phyloP scores from a whole-genome alignment of 768 basidiomycete species.

The Leccinum imitatum region DNA sequence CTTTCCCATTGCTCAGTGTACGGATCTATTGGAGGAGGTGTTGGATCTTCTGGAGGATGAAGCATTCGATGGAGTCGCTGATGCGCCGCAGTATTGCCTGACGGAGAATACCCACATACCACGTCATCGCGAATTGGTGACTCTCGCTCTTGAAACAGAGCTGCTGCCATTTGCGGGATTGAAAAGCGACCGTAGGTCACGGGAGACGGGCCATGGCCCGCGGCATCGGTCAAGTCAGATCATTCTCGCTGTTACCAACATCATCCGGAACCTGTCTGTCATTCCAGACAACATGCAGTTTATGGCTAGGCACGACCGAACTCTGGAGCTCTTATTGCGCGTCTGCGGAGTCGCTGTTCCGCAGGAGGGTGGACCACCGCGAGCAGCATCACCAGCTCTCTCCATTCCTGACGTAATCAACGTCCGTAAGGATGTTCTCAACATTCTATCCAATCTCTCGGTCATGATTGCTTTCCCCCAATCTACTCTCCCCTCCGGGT shows the following conservation, averaged over 20 bases:
- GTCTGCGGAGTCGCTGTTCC: constrained; percentile 53
- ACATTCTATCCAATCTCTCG: constrained; percentile 65
- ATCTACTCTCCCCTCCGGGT: constrained; percentile 38
- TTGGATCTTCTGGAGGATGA: constrained; percentile 84
- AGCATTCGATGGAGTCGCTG: constrained; percentile 59
- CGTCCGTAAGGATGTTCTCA: constrained; percentile 75
- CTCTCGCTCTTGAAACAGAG: constrained; percentile 56
- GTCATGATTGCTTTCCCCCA: constrained; percentile 48
- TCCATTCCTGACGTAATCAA: constrained; percentile 70
- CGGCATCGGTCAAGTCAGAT: constrained; percentile 63
- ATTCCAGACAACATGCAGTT: constrained; percentile 67
- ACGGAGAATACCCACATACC: constrained; percentile 39
- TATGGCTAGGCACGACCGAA: constrained; percentile 61
- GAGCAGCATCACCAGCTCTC: constrained; percentile 55
- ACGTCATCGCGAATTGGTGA: constrained; percentile 67
- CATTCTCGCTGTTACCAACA: constrained; percentile 68
- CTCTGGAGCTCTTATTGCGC: constrained; percentile 67
- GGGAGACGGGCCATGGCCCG: constrained; percentile 52
- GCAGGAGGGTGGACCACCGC: constrained; percentile 31
- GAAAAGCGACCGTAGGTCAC: constrained; percentile 43
- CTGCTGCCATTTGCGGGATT: constrained; percentile 60
- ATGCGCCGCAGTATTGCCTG: constrained; percentile 26
- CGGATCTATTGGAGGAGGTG: constrained; percentile 82
- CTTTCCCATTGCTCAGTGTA: constrained; percentile 73
- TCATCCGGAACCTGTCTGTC: constrained; percentile 85